A percentile compares a stretch with the other conserved stretches of the same genome.
phyloP scores from a whole-genome alignment of 441 rosid genomes.

The Populus trichocarpa region DNA sequence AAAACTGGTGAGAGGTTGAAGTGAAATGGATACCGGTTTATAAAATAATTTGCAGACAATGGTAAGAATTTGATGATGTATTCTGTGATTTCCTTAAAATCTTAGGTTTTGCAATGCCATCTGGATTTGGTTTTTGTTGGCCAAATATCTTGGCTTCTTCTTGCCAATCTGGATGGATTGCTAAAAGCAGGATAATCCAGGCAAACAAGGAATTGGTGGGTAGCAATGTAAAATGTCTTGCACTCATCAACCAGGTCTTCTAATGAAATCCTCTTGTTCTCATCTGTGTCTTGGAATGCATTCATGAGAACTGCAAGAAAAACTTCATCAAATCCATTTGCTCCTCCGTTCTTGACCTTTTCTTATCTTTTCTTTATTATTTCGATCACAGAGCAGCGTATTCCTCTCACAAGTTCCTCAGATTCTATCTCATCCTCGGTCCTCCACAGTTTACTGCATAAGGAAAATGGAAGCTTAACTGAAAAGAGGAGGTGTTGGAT shows the following conservation, averaged over 20 bases:
- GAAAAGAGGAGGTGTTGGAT: background rate
- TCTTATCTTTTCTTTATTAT: constrained; percentile 42
- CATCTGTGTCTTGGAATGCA: constrained; percentile 23
- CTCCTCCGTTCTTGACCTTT: constrained; percentile 12
- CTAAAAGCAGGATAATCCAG: constrained; percentile 35
- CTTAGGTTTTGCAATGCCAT: constrained; percentile 30
- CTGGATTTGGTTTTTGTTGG: constrained; percentile 21
- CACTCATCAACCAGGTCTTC: constrained; percentile 37
- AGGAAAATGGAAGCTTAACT: too few relatives aligned
- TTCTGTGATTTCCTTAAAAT: constrained; percentile 12
- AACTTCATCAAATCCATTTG: constrained; percentile 30
- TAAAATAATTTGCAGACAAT: background rate
- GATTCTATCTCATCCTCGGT: constrained; percentile 38
- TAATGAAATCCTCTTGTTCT: constrained; percentile 21
- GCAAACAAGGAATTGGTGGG: constrained; percentile 23
- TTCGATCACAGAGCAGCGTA: constrained; percentile 24
- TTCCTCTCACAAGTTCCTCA: constrained; percentile 31
- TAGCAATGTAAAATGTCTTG: constrained; percentile 39
- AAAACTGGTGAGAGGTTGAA: background rate
- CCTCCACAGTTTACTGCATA: constrained; percentile 11
- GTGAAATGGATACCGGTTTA: background rate
- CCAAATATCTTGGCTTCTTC: constrained; percentile 31
- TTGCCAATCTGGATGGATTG: constrained; percentile 38
- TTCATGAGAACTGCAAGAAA: constrained; percentile 39
- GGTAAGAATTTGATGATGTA: too few relatives aligned